These are phyloP conservation scores for Ganoderma lingzhi DNA, from an alignment of 1,284 basidiomycete genomes.

Conservation along the genomic window DNA sequence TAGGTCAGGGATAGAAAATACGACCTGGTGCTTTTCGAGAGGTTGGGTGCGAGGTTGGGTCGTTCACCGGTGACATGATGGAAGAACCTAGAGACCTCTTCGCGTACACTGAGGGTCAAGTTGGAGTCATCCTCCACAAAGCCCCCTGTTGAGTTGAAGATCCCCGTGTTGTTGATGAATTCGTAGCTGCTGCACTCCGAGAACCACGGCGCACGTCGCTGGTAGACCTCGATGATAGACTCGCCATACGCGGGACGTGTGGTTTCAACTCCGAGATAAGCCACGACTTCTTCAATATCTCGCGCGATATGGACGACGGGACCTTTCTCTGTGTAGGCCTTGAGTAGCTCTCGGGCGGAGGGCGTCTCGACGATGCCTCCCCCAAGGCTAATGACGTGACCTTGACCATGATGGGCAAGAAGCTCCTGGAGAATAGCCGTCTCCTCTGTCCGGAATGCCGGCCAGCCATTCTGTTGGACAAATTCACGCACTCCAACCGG, in stretches of 20 bases:
- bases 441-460: slow-evolving; percentile 76
- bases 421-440: slow-evolving; percentile 67
- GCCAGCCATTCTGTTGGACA: slow-evolving; percentile 82
- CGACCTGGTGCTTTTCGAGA: slow-evolving; percentile 69
- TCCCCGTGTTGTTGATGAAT: slow-evolving; percentile 81
- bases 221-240: slow-evolving; percentile 83
- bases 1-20: slow-evolving; percentile 96
- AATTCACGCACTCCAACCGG: slow-evolving; percentile 76
- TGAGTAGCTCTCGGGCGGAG: slow-evolving; percentile 75
- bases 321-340: slow-evolving; percentile 69
- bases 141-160: slow-evolving; percentile 29
- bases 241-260: slow-evolving; percentile 90
- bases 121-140: slow-evolving; percentile 18
- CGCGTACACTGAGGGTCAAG: slow-evolving; percentile 37
- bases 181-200: slow-evolving; percentile 86
- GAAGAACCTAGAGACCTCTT: slow-evolving; percentile 85
- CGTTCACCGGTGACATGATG: slow-evolving; percentile 83
- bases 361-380: slow-evolving; percentile 95
- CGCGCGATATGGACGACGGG: slow-evolving; percentile 80
- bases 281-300: slow-evolving; percentile 74
- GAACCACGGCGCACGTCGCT: slow-evolving; percentile 89
- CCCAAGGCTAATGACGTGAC: slow-evolving; percentile 90
- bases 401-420: slow-evolving; percentile 61
- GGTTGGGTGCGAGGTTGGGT: slow-evolving; percentile 71
- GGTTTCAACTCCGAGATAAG: slow-evolving; percentile 83